A percentile compares a stretch with the other conserved stretches of the same genome.
Conservation (phyloP, 345 rosid genomes). For the Limnanthes douglasii region DNA sequence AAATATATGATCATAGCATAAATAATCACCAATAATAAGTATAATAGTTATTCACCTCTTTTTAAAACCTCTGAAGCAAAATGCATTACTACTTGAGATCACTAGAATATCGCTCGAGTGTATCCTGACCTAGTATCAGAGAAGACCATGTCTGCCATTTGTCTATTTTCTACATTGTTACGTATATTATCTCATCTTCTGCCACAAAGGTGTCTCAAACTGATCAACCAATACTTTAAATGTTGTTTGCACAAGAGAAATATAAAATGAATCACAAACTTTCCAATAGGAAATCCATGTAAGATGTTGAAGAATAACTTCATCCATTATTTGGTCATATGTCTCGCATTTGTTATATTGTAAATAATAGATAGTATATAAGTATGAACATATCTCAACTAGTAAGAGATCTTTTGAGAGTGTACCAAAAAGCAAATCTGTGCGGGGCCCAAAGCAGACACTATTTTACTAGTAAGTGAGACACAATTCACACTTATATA, state of each 20-base stretch:
- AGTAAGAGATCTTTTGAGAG: too few species aligned
- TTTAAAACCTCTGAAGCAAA: constrained; percentile 73
- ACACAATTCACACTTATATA: too few species aligned
- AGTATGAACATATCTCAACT: too few species aligned
- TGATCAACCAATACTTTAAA: not conserved
- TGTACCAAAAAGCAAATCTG: too few species aligned
- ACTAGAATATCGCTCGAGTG: constrained; percentile 32
- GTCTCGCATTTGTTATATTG: not conserved
- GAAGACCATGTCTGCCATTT: constrained; percentile 63
- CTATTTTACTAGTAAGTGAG: too few species aligned
- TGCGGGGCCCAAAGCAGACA: not conserved
- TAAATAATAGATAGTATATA: not conserved
- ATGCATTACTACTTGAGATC: constrained; percentile 55
- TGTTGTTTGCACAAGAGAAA: too few species aligned
- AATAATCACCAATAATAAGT: too few species aligned
- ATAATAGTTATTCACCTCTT: constrained; percentile 56
- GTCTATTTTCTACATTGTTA: constrained; percentile 54
- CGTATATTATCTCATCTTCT: constrained; percentile 59
- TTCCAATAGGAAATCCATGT: too few species aligned
- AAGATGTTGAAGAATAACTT: not conserved
- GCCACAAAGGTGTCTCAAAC: not conserved
- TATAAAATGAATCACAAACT: too few species aligned
- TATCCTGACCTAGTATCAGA: constrained; percentile 45
- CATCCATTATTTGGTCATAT: not conserved
- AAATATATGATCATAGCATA: too few species aligned